phyloP scores from a whole-genome alignment of 2,329 filamentous ascomycete genomes.

The Aspergillaceae sp. region DNA sequence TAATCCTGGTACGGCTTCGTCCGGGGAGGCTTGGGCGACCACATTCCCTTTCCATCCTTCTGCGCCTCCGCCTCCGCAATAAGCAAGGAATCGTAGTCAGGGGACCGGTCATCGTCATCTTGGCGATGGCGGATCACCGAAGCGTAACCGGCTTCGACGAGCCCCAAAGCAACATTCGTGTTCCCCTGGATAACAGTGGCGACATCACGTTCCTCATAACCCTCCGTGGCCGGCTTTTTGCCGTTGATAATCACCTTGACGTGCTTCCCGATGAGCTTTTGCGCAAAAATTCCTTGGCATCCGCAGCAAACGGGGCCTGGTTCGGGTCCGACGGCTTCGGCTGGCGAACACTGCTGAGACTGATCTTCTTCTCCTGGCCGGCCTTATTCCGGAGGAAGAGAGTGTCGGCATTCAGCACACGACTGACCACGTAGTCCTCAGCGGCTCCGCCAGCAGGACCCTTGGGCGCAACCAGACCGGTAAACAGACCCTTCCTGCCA shows the following conservation, averaged over 20 bases:
- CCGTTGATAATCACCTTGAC: constrained; percentile 84
- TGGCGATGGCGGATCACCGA: constrained; percentile 91
- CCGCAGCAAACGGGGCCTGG: constrained; percentile 79
- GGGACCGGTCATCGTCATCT: constrained; percentile 86
- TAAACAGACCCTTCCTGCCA: constrained; percentile 69
- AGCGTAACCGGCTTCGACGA: constrained; percentile 89
- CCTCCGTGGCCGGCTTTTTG: constrained; percentile 78
- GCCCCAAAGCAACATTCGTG: constrained; percentile 73
- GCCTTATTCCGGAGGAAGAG: constrained; percentile 77
- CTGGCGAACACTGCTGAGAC: constrained; percentile 83
- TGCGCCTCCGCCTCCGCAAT: constrained; percentile 54
- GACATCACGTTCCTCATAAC: constrained; percentile 90
- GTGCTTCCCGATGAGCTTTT: constrained; percentile 95
- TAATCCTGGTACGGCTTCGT: constrained; percentile 77
- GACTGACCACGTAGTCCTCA: constrained; percentile 72
- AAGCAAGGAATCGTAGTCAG: constrained; percentile 68
- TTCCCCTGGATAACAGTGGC: constrained; percentile 75
- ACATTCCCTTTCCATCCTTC: constrained; percentile 85
- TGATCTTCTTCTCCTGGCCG: constrained; percentile 80
- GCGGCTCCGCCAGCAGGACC: constrained; percentile 51
- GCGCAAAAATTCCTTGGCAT: constrained; percentile 91
- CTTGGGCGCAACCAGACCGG: constrained; percentile 64
- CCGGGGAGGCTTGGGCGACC: constrained; percentile 81
- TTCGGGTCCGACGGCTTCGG: constrained; percentile 82
- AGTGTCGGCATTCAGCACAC: constrained; percentile 81